Percentiles rank a stretch among this genome's conserved stretches.
Conservation (phyloP, 2,329 filamentous ascomycete species). For the Neonectria coccinea region DNA sequence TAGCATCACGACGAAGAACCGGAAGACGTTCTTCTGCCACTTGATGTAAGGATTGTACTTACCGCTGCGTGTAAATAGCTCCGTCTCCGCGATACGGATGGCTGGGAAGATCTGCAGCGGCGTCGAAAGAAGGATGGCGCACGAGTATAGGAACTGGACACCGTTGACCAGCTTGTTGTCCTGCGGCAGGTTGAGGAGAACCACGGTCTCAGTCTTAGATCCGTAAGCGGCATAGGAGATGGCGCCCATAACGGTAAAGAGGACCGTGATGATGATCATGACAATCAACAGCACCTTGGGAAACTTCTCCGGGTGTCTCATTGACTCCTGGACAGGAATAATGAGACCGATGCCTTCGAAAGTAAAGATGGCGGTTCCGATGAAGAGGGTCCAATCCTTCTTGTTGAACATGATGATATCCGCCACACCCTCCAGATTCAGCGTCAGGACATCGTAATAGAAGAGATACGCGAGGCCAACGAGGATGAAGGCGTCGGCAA, state of each 20-base stretch:
- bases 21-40: constrained; percentile 99
- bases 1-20: constrained; percentile 89
- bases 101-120: constrained; percentile 97
- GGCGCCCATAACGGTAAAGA: constrained; percentile 92
- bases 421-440: constrained; percentile 79
- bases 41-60: constrained; percentile 99
- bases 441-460: constrained; percentile 91
- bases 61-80: constrained; percentile 90
- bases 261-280: constrained; percentile 93
- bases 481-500: constrained; percentile 95
- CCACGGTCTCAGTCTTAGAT: constrained; percentile 94
- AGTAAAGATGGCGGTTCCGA: constrained; percentile 98
- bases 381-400: constrained; percentile 95
- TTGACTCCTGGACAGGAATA: constrained; percentile 97
- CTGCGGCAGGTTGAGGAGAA: constrained; percentile 95
- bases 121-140: constrained; percentile 95
- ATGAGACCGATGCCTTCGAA: constrained; percentile 98
- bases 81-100: constrained; percentile 95
- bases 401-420: constrained; percentile 94
- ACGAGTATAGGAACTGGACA: constrained; percentile 96
- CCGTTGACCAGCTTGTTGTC: constrained; percentile 95
- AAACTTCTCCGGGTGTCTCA: constrained; percentile 92
- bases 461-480: constrained; percentile 93
- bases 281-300: constrained; percentile 87
- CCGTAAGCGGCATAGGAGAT: constrained; percentile 97